Evolutionary conservation across 371 early-diverging fungal genomes (phyloP).

Genomic region (Zopfochytrium polystomum): DNA sequence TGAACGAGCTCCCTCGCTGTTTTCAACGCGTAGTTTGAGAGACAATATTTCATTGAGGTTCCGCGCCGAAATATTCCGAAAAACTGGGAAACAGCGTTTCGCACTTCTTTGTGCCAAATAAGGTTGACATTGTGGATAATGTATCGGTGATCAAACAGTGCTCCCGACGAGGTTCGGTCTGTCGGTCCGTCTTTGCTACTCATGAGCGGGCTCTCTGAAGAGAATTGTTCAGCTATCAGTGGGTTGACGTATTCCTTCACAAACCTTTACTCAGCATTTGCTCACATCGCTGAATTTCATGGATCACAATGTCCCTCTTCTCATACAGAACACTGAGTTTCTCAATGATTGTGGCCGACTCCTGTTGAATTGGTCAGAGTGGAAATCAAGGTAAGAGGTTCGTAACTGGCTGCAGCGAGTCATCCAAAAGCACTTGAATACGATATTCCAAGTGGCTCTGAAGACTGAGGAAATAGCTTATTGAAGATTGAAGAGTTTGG

Average conservation of each 20-base stretch:
- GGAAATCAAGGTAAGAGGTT: not conserved
- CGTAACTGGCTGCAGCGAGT: constrained; percentile 32
- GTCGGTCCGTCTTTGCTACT: constrained; percentile 1
- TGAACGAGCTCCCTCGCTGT: constrained; percentile 41
- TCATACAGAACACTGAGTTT: constrained; percentile 38
- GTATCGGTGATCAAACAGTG: constrained; percentile 22
- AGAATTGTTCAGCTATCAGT: no score
- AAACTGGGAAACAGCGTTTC: constrained; percentile 46
- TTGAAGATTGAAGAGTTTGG: constrained; percentile 59
- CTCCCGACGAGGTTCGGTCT: not conserved
- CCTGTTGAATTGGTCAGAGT: constrained; percentile 19
- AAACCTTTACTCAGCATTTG: not conserved
- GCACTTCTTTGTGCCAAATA: constrained; percentile 45
- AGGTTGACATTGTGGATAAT: constrained; percentile 49
- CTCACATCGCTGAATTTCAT: constrained; percentile 9
- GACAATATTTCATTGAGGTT: constrained; percentile 41
- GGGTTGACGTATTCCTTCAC: no score
- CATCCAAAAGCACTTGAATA: constrained; percentile 37
- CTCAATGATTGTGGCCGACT: constrained; percentile 32
- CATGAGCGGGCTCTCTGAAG: no score
- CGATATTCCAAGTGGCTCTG: constrained; percentile 40
- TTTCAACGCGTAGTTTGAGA: constrained; percentile 44
- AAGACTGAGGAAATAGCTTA: constrained; percentile 44
- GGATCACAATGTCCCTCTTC: constrained; percentile 41
- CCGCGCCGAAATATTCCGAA: constrained; percentile 36